Evolutionary conservation across 129 eudicot species (phyloP).

Genomic region (Apium graveolens): DNA sequence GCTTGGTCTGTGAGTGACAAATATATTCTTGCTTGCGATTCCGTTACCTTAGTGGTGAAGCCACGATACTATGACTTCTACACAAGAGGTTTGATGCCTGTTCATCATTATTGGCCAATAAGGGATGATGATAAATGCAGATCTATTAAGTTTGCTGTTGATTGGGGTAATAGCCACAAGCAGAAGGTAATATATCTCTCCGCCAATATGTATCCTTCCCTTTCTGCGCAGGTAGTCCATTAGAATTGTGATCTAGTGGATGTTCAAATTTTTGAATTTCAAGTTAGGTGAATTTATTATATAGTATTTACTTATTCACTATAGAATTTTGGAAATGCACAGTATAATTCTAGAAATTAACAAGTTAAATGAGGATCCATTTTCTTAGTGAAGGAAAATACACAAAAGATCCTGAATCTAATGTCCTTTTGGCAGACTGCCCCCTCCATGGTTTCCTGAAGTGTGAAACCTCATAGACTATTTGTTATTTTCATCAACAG

Average conservation of each 20-base stretch:
- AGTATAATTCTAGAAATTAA: not conserved
- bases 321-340: not conserved
- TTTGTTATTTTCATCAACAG: not conserved
- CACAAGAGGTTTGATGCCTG: conserved; percentile 36
- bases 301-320: not conserved
- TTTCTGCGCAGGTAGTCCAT: not conserved
- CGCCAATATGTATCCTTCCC: not conserved
- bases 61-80: conserved; percentile 44
- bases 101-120: conserved; percentile 46
- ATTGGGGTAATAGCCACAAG: conserved; percentile 38
- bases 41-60: conserved; percentile 28
- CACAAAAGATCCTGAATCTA: not conserved
- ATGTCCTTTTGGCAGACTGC: not conserved
- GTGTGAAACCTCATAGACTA: not conserved
- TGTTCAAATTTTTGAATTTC: not conserved
- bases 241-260: not conserved
- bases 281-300: not conserved
- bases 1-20: conserved; percentile 51
- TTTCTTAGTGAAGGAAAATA: not conserved
- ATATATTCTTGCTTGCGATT: conserved; percentile 46
- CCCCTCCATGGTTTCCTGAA: not conserved
- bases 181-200: conserved; percentile 22
- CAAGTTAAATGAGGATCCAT: not conserved
- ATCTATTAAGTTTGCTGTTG: conserved; percentile 41
- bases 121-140: conserved; percentile 32